Conservation (phyloP, 192 early-diverging fungal species). For the Coemansia erecta region DNA sequence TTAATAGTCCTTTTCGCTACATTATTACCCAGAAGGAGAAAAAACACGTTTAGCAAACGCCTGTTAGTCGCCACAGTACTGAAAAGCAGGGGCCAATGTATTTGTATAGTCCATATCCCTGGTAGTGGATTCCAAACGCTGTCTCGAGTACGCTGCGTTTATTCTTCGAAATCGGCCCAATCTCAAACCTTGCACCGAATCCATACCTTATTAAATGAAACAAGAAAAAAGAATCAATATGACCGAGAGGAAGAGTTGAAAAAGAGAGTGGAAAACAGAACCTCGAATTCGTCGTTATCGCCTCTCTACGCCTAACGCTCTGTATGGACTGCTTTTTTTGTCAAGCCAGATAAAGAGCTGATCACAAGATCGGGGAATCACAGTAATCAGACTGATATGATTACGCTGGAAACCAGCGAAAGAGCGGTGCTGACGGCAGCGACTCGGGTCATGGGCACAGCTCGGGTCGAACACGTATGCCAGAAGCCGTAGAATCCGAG, state of each 20-base stretch:
- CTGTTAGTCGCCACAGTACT: not conserved
- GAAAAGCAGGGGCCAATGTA: not conserved
- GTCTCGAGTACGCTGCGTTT: not conserved
- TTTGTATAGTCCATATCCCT: too few species aligned
- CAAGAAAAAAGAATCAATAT: constrained; percentile 1
- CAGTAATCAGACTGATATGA: too few species aligned
- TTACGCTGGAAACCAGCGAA: too few species aligned
- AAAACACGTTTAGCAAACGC: not conserved
- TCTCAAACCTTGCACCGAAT: not conserved
- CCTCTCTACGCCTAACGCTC: not conserved
- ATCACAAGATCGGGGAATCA: not conserved
- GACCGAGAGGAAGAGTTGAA: not conserved
- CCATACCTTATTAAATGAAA: constrained; percentile 2
- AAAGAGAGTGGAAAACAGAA: constrained; percentile 7
- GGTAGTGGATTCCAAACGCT: not conserved
- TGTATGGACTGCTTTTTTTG: not conserved
- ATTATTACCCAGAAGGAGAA: not conserved
- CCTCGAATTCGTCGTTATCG: not conserved
- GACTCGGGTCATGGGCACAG: too few species aligned
- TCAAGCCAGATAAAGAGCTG: not conserved
- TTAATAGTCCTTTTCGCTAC: constrained; percentile 13
- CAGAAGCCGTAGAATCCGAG: too few species aligned
- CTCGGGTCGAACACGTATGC: too few species aligned
- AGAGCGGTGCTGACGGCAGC: too few species aligned
- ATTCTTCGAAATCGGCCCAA: not conserved